These are phyloP conservation scores for Hanseniaspora occidentalis DNA, from an alignment of 805 yeast species.

Conservation along the genomic window DNA sequence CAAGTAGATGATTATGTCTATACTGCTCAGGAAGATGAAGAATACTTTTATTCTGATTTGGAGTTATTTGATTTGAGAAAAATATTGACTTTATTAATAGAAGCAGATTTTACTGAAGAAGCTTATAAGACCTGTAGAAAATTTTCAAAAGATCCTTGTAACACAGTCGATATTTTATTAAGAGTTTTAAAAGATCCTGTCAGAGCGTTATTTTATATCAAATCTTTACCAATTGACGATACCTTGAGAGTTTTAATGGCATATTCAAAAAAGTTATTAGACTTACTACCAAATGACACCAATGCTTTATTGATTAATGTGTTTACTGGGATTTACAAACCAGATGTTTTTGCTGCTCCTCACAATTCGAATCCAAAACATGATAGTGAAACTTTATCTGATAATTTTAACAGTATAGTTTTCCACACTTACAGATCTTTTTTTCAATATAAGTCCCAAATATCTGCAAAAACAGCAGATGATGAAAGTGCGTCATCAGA, in stretches of 20 bases:
- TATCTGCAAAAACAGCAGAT: not conserved
- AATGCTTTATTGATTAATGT: conserved; percentile 74
- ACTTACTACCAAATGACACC: conserved; percentile 62
- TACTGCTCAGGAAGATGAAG: conserved; percentile 25
- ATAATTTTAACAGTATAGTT: conserved; percentile 19
- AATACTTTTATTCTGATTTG: conserved; percentile 21
- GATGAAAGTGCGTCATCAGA: conserved; percentile 11
- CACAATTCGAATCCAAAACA: conserved; percentile 1
- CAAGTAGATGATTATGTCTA: conserved; percentile 22
- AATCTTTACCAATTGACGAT: conserved; percentile 62
- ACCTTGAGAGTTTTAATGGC: conserved; percentile 58
- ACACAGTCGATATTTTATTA: conserved; percentile 64
- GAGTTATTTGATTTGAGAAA: conserved; percentile 48
- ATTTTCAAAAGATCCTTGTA: conserved; percentile 52
- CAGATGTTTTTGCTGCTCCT: conserved; percentile 21
- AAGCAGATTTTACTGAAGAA: conserved; percentile 43
- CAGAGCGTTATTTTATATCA: conserved; percentile 51
- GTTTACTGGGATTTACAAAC: conserved; percentile 73
- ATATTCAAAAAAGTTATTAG: conserved; percentile 52
- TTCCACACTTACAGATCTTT: conserved; percentile 47
- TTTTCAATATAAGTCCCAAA: conserved; percentile 32
- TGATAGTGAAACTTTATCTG: not conserved
- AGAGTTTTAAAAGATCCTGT: conserved; percentile 50
- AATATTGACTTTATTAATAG: conserved; percentile 58
- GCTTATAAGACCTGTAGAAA: conserved; percentile 61